A percentile compares a stretch with the other conserved stretches of the same genome.
Evolutionary conservation across 108 stramenopile genomes (phyloP).

Genomic region (Pseudonitzschia delicatissima): DNA sequence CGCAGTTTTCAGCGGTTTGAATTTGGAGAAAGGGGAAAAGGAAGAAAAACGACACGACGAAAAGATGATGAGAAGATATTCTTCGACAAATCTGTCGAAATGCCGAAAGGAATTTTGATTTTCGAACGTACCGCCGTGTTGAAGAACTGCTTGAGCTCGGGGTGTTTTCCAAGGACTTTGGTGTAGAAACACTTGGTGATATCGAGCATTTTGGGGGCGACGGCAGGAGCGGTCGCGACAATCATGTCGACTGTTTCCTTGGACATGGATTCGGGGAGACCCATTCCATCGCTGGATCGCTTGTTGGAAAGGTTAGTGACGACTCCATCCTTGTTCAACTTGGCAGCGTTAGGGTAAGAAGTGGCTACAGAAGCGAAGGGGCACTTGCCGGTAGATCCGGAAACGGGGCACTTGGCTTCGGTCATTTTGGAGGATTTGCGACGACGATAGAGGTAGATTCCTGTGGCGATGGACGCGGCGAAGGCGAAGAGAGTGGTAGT

Average conservation of each 20-base stretch:
- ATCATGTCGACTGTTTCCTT: slow-evolving; percentile 15
- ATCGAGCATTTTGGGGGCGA: slow-evolving; percentile 15
- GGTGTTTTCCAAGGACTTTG: slow-evolving; percentile 7
- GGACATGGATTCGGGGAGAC: slow-evolving; percentile 9
- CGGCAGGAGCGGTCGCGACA: slow-evolving; percentile 14
- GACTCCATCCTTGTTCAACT: not conserved
- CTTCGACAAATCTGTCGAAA: not conserved
- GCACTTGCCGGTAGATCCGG: not conserved
- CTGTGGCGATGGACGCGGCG: not conserved
- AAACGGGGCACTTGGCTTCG: not conserved
- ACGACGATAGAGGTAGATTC: not conserved
- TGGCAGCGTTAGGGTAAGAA: slow-evolving; percentile 4
- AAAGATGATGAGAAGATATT: not conserved
- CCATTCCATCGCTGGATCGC: slow-evolving; percentile 13
- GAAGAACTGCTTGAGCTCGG: slow-evolving; percentile 10
- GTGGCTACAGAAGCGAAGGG: not conserved
- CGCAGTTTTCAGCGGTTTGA: not conserved
- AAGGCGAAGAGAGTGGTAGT: not conserved
- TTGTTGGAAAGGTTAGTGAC: not conserved
- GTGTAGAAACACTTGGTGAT: slow-evolving; percentile 19
- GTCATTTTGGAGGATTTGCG: not conserved
- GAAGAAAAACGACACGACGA: not conserved
- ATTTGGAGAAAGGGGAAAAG: not conserved
- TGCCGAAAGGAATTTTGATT: not conserved
- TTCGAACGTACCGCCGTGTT: not conserved